Percentiles rank a stretch among this genome's conserved stretches.
These are phyloP conservation scores for Neurospora sp. DNA, from an alignment of 2,329 filamentous ascomycete genomes.

Conservation along the genomic window DNA sequence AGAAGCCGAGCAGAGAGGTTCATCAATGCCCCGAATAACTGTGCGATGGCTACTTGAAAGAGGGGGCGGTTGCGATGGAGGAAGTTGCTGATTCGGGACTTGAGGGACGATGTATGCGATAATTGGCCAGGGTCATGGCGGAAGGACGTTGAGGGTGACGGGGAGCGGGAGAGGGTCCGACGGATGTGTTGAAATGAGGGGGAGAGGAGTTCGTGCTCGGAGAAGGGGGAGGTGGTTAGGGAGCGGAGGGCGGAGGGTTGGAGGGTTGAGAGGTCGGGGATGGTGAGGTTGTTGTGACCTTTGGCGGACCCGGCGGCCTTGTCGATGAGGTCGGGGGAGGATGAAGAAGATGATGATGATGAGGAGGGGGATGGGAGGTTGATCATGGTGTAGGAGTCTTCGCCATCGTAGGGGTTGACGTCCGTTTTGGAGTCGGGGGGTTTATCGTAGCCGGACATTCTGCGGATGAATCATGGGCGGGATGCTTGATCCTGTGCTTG, in stretches of 20 bases:
- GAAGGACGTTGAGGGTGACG: neutral
- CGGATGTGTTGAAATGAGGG: neutral
- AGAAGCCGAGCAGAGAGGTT: slow-evolving; percentile 70
- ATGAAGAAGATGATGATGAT: neutral
- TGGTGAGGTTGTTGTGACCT: neutral
- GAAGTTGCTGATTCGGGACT: neutral
- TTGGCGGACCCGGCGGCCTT: neutral
- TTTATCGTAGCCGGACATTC: neutral
- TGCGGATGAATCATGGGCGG: neutral
- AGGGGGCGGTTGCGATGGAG: neutral
- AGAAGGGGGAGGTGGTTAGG: neutral
- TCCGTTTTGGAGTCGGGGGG: neutral
- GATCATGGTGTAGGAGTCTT: neutral
- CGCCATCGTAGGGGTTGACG: neutral
- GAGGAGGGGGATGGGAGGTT: neutral
- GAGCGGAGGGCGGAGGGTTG: neutral
- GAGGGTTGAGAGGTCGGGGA: neutral
- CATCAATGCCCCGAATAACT: slow-evolving; percentile 79
- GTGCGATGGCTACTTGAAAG: slow-evolving; percentile 59
- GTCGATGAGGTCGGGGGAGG: neutral
- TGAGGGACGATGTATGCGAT: too few species aligned
- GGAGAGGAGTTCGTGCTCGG: neutral
- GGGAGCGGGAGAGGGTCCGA: neutral
- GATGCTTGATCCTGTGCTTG: neutral
- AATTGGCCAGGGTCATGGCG: too few species aligned